Evolutionary conservation across 441 rosid genomes (phyloP), one percentile per base, ranked within the genome.

Genomic region (Populus tomentosa): DNA sequence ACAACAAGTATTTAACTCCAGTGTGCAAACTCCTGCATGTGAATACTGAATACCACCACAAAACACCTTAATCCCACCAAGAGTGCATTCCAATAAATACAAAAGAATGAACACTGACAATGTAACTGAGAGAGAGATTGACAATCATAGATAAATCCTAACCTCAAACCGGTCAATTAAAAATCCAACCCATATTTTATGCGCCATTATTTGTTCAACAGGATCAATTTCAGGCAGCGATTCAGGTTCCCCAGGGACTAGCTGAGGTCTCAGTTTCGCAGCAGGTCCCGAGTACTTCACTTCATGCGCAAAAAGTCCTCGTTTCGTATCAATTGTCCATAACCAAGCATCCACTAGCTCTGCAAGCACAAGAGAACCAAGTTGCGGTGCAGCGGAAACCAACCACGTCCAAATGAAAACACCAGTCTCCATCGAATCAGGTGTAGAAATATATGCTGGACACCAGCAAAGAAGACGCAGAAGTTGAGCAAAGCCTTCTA

Each of bases 321-420:
- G 88, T 80, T 93, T 97, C 24, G 95, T 93, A 81, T 94, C 99
- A 80, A 97, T 93, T 83, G 98, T 94, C 99, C 99, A 97, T 79
- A 93, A 82, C 99, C 99, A 97, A 76, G 99, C 99, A 92, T 94
- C 99, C 80, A 97, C 98, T 81, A 97, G 98, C 85, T 97, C 98
- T 2, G 98, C 94, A 80, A 97, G 97, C 84, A 97, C 91, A 75
- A 97, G 89, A 79, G 97, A 92, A 30, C 94, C 98, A 77, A 93
- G 84, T 79, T 91, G 93, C 28, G 99, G 97, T 82, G 98, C 97
- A 77, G 98, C 95, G 77, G 99, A 93, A 85, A 97, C 98, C 85
- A 97, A 84, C 99, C 99, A 97, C 69, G 98, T 92, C 98, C 99
- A 97, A 75, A 93, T 87, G 81, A 94, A 94, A 82, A 94, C 91